Evolutionary conservation across 352 stramenopile species (phyloP).

Genomic region (Pythium phragmiticola): DNA sequence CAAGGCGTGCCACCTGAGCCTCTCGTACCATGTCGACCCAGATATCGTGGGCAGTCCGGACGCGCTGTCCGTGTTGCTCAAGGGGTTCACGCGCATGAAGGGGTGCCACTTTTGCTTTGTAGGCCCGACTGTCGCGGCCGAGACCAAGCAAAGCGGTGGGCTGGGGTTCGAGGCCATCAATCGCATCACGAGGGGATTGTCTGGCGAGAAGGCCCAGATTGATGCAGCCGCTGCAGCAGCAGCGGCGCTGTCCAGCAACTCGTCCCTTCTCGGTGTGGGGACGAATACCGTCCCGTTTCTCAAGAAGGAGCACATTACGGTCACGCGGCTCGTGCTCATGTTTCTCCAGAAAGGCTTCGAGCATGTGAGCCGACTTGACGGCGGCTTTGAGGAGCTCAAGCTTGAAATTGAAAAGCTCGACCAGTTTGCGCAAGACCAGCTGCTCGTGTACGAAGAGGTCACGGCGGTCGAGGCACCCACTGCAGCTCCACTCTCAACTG

Average conservation of each 20-base stretch:
- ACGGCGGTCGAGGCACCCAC: background rate
- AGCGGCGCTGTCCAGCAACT: conserved; percentile 14
- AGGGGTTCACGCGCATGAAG: conserved; percentile 85
- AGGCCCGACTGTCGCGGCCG: conserved; percentile 37
- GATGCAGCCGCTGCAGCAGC: conserved; percentile 16
- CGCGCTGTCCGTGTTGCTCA: conserved; percentile 69
- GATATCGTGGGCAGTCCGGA: conserved; percentile 71
- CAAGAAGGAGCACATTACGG: conserved; percentile 60
- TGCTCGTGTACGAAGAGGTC: conserved; percentile 49
- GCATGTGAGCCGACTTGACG: conserved; percentile 81
- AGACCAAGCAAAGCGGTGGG: conserved; percentile 23
- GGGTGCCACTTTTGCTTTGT: conserved; percentile 90
- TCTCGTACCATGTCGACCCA: conserved; percentile 88
- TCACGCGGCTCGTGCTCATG: conserved; percentile 80
- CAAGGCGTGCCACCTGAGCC: conserved; percentile 72
- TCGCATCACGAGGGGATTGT: conserved; percentile 54
- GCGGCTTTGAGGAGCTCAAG: conserved; percentile 82
- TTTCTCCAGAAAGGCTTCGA: conserved; percentile 88
- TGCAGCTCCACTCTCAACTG: background rate
- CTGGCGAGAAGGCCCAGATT: conserved; percentile 41
- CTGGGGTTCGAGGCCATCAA: conserved; percentile 50
- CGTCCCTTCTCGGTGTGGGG: conserved; percentile 14
- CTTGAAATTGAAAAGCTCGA: conserved; percentile 63
- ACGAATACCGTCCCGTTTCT: conserved; percentile 25
- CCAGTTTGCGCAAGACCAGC: conserved; percentile 61